Base-by-base conservation (phyloP, 1,284 basidiomycete species). In the Cryptococcus sp. region DNA sequence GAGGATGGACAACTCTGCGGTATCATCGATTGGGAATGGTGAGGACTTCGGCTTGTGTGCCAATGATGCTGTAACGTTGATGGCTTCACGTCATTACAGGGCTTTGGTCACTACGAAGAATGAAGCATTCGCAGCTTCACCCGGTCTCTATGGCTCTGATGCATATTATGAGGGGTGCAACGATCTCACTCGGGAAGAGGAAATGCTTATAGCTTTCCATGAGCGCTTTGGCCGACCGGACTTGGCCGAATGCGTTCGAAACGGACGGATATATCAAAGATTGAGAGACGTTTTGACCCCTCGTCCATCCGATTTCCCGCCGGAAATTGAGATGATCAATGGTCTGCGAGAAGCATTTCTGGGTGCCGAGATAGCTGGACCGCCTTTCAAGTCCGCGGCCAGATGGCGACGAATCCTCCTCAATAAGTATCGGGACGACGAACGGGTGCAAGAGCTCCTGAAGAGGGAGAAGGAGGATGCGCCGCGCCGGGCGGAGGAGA, bases 21-120 rank as follows among this genome's bases (percentile, higher is more conserved):
- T 13, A 60, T 75, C 40, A 65, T 77, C 20, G 73, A 77, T 60
- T 76, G 73, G 70, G 70, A 78, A 50, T 71, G 72, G 70, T 63
- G 23, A 49, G 62, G 25, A 25, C 25, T 25, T 3, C 25, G 25
- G 25, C 6, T 25, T 25, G 25, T 6, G 25, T 25, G 25, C 25
- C 25, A 25, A 25, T 25, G 25, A 25, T 25, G 25, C 3, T 6
- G 25, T 25, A 6, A 25, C 25, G 25, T 25, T 25, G 25, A 25
- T 25, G 25, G 25, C 25, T 25, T 25, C 25, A 25, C 25, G 6
- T 25, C 25, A 35, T 25, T 15, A 3, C 38, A 63, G 58, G 58
- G 58, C 58, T 10, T 60, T 53, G 45, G 40, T 40, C 0, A 57
- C 55, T 0, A 54, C 52, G 8, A 60, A 60, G 20, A 19, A 6